phyloP scores from a whole-genome alignment of 1,139 yeast species.

The Meyerozyma athensensis region DNA sequence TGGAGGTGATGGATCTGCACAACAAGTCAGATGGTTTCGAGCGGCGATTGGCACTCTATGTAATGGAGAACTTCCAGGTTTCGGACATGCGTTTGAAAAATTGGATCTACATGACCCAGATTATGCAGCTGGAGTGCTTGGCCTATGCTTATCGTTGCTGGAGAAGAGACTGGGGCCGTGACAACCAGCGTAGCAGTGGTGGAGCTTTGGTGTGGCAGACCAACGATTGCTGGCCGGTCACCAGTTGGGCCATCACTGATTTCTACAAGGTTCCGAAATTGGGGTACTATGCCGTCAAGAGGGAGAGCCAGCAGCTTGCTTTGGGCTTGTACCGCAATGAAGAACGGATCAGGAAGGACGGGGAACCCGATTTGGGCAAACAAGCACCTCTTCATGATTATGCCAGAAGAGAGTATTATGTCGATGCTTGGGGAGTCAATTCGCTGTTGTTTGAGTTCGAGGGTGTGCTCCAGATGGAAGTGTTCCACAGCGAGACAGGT shows the following conservation, averaged over 20 bases:
- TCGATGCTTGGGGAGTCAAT: constrained; percentile 44
- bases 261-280: constrained; percentile 36
- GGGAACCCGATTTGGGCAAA: constrained; percentile 9
- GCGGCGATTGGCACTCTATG: constrained; percentile 39
- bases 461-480: constrained; percentile 23
- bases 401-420: constrained; percentile 16
- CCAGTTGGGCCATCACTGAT: constrained; percentile 45
- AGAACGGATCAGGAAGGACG: constrained; percentile 14
- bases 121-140: constrained; percentile 48
- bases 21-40: constrained; percentile 43
- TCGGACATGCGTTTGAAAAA: constrained; percentile 25
- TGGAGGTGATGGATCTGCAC: constrained; percentile 33
- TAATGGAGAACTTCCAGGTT: constrained; percentile 37
- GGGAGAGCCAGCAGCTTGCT: constrained; percentile 33
- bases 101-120: constrained; percentile 47
- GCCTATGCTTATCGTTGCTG: constrained; percentile 42
- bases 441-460: constrained; percentile 17
- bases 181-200: constrained; percentile 24
- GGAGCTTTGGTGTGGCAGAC: constrained; percentile 49
- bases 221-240: constrained; percentile 50
- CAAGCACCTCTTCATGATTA: constrained; percentile 18
- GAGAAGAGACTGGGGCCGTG: constrained; percentile 39
- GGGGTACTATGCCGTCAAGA: constrained; percentile 41
- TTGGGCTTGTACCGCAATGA: constrained; percentile 32
- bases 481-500: constrained; percentile 28